phyloP scores from a whole-genome alignment of 169 alveolate genomes.

The Cryptosporidium felis region DNA sequence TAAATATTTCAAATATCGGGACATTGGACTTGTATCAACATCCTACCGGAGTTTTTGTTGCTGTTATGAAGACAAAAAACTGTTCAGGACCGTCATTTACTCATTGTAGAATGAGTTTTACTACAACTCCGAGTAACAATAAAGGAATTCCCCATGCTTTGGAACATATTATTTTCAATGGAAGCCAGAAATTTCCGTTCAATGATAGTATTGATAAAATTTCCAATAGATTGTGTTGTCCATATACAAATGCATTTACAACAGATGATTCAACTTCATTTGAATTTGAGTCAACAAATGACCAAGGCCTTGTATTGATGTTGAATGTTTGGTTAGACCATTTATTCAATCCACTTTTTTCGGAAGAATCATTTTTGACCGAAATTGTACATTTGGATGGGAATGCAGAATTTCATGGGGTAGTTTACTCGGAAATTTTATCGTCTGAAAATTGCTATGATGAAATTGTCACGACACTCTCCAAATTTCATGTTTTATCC shows the following conservation, averaged over 20 bases:
- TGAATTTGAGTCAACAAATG: conserved; percentile 38
- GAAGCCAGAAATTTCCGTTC: conserved; percentile 42
- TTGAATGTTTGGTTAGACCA: conserved; percentile 49
- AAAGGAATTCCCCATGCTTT: conserved; percentile 70
- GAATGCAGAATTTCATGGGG: conserved; percentile 68
- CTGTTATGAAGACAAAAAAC: conserved; percentile 13
- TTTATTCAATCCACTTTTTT: conserved; percentile 12
- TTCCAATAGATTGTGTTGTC: conserved; percentile 21
- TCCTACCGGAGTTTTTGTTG: conserved; percentile 19
- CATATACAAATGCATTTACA: conserved; percentile 56
- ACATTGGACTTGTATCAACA: conserved; percentile 41
- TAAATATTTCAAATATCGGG: conserved; percentile 19
- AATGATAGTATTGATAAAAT: conserved; percentile 47
- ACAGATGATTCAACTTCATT: conserved; percentile 34
- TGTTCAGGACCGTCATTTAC: conserved; percentile 40
- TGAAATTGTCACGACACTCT: conserved; percentile 3
- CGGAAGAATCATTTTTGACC: conserved; percentile 56
- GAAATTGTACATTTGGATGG: conserved; percentile 37
- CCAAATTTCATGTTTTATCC: conserved; percentile 15
- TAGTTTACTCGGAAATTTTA: conserved; percentile 55
- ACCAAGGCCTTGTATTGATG: conserved; percentile 2
- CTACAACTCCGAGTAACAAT: conserved; percentile 37
- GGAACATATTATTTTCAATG: conserved; percentile 47
- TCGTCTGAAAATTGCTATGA: conserved; percentile 29
- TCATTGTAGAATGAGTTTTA: conserved; percentile 27